Conservation (phyloP, 2,329 filamentous ascomycete genomes). For the Leptographium radiaticola region DNA sequence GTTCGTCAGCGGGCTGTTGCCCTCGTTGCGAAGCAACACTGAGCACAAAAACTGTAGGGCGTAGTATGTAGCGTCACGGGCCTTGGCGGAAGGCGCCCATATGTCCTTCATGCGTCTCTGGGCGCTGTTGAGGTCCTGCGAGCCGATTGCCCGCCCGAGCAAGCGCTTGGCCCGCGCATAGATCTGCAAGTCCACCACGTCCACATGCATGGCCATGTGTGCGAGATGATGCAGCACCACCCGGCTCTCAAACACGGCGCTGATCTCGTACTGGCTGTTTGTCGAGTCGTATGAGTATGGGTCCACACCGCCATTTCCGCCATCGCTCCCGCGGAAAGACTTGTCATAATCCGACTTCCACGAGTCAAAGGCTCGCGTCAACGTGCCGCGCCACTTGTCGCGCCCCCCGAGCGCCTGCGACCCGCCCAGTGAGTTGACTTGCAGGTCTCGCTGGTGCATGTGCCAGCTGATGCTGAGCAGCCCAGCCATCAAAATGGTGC, state of each 20-base stretch:
- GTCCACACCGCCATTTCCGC: slow-evolving; percentile 23
- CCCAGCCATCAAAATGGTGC: slow-evolving; percentile 88
- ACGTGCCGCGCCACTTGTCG: slow-evolving; percentile 77
- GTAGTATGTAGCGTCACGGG: slow-evolving; percentile 84
- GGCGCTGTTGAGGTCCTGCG: slow-evolving; percentile 66
- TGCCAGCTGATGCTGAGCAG: slow-evolving; percentile 92
- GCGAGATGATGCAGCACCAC: slow-evolving; percentile 87
- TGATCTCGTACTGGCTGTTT: slow-evolving; percentile 41
- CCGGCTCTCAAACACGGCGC: slow-evolving; percentile 67
- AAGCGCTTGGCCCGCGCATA: slow-evolving; percentile 79
- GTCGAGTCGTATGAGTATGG: slow-evolving; percentile 41
- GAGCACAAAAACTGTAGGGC: slow-evolving; percentile 77
- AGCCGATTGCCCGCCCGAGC: slow-evolving; percentile 72
- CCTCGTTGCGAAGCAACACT: slow-evolving; percentile 56
- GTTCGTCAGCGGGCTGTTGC: slow-evolving; percentile 22
- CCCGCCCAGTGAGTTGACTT: slow-evolving; percentile 68
- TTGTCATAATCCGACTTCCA: slow-evolving; percentile 92
- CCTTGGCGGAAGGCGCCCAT: slow-evolving; percentile 82
- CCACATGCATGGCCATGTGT: slow-evolving; percentile 96
- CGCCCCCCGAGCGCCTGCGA: slow-evolving; percentile 69
- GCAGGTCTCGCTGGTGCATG: slow-evolving; percentile 90
- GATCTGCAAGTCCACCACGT: slow-evolving; percentile 95
- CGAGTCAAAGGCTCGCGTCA: slow-evolving; percentile 80
- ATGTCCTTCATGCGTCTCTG: slow-evolving; percentile 72
- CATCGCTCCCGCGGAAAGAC: slow-evolving; percentile 50